Evolutionary conservation across 2,329 filamentous ascomycete genomes (phyloP), one percentile per base, ranked within the genome.

Genomic region (Plectosphaerella plurivora): DNA sequence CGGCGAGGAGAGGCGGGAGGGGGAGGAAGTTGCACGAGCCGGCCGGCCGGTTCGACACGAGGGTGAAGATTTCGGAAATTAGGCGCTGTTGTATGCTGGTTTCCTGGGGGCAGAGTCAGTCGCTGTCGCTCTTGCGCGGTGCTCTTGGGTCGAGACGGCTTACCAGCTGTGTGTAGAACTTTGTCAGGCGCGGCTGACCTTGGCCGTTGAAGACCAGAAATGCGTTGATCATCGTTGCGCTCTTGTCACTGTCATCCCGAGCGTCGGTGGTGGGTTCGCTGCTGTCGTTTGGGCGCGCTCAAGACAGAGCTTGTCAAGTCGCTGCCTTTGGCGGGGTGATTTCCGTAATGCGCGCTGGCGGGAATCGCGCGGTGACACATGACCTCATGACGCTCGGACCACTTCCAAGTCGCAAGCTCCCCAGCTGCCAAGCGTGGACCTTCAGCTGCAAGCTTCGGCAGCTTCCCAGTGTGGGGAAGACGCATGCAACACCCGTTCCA

Each of bases 191-290:
- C 37, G 94, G 93, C 73, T 99, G 93, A 58, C 94, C 94, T 63
- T 93, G 91, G 76, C 96, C 96, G 67, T 99, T 99, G 79, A 99
- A 99, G 68, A 99, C 93, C 60, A 99, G 80, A 56, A 99, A 93
- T 33, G 95, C 94, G 78, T 96, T 99, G 72, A 99, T 97, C 94
- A 99, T 99, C 61, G 60, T 73, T 57, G 48, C 35, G 46, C 45
- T 16, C 18, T 12, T 20, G 4, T 20, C 12, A 7, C 16, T 18
- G 41, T 16, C 41, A 44, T 44, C 41, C 41, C 41, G 41, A n/a
- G 3, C 15, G 16, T 45, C 12, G 15, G 20, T 39, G 33, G 50
- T 50, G 22, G 20, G 25, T 28, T 28, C 14, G 36, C 22, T 53
- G 33, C 22, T 33, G 28, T 10, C 20, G 36, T 16, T 15, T 37